Base-by-base conservation (phyloP, 2,329 filamentous ascomycete genomes). In the Chrysoporthe deuterocubensis region DNA sequence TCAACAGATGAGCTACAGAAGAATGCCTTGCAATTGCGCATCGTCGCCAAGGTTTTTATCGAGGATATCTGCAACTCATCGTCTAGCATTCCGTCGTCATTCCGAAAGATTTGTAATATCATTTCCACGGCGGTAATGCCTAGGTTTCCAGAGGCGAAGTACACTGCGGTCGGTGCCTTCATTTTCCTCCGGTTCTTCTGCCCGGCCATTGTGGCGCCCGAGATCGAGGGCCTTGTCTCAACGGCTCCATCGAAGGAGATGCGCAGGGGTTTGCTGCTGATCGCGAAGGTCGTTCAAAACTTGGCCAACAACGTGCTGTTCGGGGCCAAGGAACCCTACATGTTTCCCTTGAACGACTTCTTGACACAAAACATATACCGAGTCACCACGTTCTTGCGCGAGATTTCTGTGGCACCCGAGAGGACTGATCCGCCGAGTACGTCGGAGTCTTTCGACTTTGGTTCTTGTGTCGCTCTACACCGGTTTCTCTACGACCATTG, bases 101-200 rank as follows among this genome's bases (percentile, higher is more conserved):
- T 92, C 75, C 83, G 88, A 67, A 89, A 84, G 72, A 91, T 92
- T 52, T 92, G 89, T 76, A 87, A 82, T 72, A 90, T 90, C 68
- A 91, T 91, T 71, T 88, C 87, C 14, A 80, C 84, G 18, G 84
- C 87, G n/a, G 89, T 91, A 1, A 84, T 88, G 73, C 82, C 82
- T 40, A 83, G 86, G 43, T 92, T 91, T 72, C 87, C 86, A 0
- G 89, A 91, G 68, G 89, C 89, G 6, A 92, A 91, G 76, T 92
- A 91, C 74, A 92, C 89, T 0, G 89, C 89, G 3, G 89, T 92
- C 16, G 89, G 89, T 0, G 89, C 89, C 0, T 92, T 92, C 73
- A 87, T 92, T 67, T 92, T 92, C 73, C 81, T 92, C 34, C 85
- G 89, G 9, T 92, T 92, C 79, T 92, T 92, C 74, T 92, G 89